Evolutionary conservation across 2,329 filamentous ascomycete genomes (phyloP), one percentile per base, ranked within the genome.

Genomic region (Sclerotinia sclerotiorum): DNA sequence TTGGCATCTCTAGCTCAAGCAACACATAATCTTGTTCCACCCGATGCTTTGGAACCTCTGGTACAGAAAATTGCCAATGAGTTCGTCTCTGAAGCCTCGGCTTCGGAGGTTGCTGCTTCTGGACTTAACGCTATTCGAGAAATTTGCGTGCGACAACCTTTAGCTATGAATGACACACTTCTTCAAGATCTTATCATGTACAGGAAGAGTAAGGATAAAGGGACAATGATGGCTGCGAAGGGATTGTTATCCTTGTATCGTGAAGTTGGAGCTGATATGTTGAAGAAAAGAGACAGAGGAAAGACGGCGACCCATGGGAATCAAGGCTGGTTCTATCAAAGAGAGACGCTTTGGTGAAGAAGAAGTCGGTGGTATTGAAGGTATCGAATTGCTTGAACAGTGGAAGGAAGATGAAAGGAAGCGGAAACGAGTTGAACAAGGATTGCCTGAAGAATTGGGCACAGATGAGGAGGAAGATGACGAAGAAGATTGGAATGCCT

Each of bases 151-250:
- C 87, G 95, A 72, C 95, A 99, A 77, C 94, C 95, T 1, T 82
- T 98, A n/a, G 94, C 94, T 7, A 98, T 99, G 91, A 93, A 88
- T 64, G 94, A 98, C 72, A 97, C 94, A 0, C 81, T 99, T n/a
- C 82, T 99, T 42, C 94, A 99, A 79, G 95, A 99, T 82, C 81
- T 99, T 65, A 93, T 98, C 13, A 91, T 95, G 82, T 98, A 99
- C 81, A 88, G 92, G 70, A 97, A 96, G 83, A 97, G 92, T 77
- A 99, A 99, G 78, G 95, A 99, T 77, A 99, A 98, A 83, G 94
- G 94, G 69, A 92, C 95, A n/a, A 94, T 97, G 87, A 98, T 99
- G 95, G 95, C 95, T 10, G 93, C 94, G 19, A 94, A 95, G 79
- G 94, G 95, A 72, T 83, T 99, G 8, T 83, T 99, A 54, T 93